Conservation (phyloP, 2,329 filamentous ascomycete genomes). For the Colletotrichum gigasporum region DNA sequence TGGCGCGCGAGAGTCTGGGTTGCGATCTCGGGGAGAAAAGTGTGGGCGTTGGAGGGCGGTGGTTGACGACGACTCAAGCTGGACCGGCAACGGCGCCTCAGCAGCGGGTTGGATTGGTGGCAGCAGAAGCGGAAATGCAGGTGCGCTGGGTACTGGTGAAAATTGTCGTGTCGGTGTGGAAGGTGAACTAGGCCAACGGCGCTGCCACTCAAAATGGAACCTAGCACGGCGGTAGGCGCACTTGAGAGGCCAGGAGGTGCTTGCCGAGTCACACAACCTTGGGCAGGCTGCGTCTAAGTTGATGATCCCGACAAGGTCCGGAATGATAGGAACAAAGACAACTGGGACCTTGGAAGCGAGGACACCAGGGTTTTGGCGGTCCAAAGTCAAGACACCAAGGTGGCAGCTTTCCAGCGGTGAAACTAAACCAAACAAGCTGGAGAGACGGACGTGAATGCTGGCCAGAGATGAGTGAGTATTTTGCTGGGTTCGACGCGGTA, state of each 20-base stretch:
- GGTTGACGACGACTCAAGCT: background rate
- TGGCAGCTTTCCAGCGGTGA: background rate
- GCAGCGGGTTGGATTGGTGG: too few relatives aligned
- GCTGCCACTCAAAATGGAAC: conserved; percentile 17
- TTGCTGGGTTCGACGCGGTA: background rate
- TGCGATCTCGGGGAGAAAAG: background rate
- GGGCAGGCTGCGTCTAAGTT: background rate
- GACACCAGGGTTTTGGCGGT: too few relatives aligned
- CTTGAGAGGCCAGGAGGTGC: conserved; percentile 14
- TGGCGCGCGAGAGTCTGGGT: background rate
- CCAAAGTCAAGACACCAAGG: background rate
- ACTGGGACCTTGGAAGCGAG: too few relatives aligned
- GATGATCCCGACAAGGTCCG: background rate
- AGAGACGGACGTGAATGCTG: background rate
- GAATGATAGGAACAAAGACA: background rate
- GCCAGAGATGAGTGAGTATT: too few relatives aligned
- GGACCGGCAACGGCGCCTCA: conserved; percentile 1
- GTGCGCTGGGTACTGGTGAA: conserved; percentile 14
- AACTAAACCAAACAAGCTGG: background rate
- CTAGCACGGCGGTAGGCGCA: background rate
- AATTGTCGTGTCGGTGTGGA: conserved; percentile 24
- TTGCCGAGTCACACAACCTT: conserved; percentile 21
- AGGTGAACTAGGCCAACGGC: conserved; percentile 18
- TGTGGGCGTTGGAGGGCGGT: background rate
- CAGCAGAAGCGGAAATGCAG: conserved; percentile 7